These are phyloP conservation scores for Dimargaris cristalligena DNA, from an alignment of 192 early-diverging fungal genomes.

Conservation along the genomic window DNA sequence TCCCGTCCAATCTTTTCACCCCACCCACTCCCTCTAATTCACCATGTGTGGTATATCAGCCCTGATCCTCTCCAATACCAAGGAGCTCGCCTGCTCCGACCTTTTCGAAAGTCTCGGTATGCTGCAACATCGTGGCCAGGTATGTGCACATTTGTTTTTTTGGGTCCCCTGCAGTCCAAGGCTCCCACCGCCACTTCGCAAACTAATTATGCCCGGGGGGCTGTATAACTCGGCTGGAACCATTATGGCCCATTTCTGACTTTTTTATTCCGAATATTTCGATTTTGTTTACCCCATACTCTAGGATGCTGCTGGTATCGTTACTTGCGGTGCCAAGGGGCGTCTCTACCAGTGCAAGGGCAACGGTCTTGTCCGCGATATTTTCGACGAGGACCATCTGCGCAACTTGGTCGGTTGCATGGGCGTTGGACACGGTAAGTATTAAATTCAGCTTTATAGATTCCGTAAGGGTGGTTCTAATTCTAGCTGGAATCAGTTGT, in stretches of 20 bases:
- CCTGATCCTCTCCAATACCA: slow-evolving; percentile 62
- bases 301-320: slow-evolving; percentile 97
- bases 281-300: neutral
- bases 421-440: slow-evolving; percentile 93
- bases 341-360: slow-evolving; percentile 97
- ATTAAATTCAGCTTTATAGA: too few relatives aligned
- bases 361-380: slow-evolving; percentile 98
- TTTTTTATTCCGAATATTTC: neutral
- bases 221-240: too few relatives aligned
- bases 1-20: too few relatives aligned
- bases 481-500: too few relatives aligned
- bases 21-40: slow-evolving; percentile 3
- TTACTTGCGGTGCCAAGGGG: slow-evolving; percentile 92
- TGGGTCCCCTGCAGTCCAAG: too few relatives aligned
- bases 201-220: too few relatives aligned
- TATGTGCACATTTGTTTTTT: too few relatives aligned
- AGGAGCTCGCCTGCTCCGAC: slow-evolving; percentile 59
- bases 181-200: too few relatives aligned
- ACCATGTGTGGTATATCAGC: slow-evolving; percentile 83
- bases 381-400: slow-evolving; percentile 71
- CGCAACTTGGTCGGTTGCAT: slow-evolving; percentile 65
- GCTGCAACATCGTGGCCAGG: slow-evolving; percentile 97
- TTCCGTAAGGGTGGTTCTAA: too few relatives aligned
- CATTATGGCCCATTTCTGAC: too few relatives aligned
- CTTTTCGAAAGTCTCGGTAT: slow-evolving; percentile 87